Percentiles rank a stretch among this genome's conserved stretches.
Evolutionary conservation across 768 basidiomycete genomes (phyloP).

Genomic region (Naganishia antarctica): DNA sequence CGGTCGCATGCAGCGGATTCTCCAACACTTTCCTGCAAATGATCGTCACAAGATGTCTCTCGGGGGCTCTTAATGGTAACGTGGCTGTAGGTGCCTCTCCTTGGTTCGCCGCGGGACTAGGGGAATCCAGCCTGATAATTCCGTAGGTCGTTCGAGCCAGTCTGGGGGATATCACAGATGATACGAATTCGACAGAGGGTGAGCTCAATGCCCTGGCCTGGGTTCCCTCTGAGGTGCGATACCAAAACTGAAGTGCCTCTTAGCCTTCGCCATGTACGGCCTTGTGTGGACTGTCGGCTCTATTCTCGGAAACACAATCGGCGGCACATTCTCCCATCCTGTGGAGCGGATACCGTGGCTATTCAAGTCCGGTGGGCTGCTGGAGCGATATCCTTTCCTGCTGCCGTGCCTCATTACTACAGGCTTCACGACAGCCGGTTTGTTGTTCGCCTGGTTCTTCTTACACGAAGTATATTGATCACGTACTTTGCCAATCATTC

Average conservation of each 20-base stretch:
- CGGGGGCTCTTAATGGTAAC: conserved; percentile 46
- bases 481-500: too few relatives aligned
- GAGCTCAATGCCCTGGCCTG: background rate
- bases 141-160: conserved; percentile 41
- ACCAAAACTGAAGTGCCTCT: background rate
- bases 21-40: conserved; percentile 43
- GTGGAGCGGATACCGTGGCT: conserved; percentile 39
- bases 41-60: conserved; percentile 41
- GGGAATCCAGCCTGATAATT: background rate
- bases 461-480: conserved; percentile 32
- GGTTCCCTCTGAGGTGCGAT: background rate
- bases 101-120: too few relatives aligned
- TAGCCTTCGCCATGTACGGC: conserved; percentile 48
- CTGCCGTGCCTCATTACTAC: conserved; percentile 40
- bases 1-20: conserved; percentile 33
- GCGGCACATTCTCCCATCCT: conserved; percentile 45
- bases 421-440: conserved; percentile 36
- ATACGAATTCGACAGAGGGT: conserved; percentile 44
- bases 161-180: conserved; percentile 47
- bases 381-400: conserved; percentile 21
- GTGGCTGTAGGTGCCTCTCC: conserved; percentile 34
- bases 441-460: conserved; percentile 38
- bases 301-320: conserved; percentile 39
- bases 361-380: conserved; percentile 28
- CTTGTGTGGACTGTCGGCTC: conserved; percentile 46